These are phyloP conservation scores for Lentithecium fluviatile DNA, from an alignment of 495 filamentous ascomycete genomes.

Conservation along the genomic window DNA sequence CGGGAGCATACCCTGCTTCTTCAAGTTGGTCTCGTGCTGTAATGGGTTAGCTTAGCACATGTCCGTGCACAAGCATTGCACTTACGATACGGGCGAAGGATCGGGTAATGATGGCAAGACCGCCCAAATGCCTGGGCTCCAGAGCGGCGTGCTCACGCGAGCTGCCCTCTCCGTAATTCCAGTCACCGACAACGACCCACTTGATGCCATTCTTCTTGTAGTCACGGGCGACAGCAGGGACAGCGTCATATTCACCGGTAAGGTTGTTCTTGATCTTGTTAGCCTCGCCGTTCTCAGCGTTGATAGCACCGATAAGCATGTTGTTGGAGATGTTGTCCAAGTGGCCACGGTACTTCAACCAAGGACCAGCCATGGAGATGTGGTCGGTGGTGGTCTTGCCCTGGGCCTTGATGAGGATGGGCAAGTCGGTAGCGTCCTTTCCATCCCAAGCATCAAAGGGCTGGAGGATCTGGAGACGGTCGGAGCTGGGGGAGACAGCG, in stretches of 20 bases:
- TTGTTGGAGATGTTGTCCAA: constrained; percentile 99
- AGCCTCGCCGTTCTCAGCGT: constrained; percentile 91
- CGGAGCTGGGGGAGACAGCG: constrained; percentile 81
- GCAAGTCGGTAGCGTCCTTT: constrained; percentile 83
- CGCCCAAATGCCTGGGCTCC: constrained; percentile 95
- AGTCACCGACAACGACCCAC: constrained; percentile 99
- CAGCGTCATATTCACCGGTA: constrained; percentile 78
- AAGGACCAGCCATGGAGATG: constrained; percentile 98
- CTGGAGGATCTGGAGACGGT: constrained; percentile 88
- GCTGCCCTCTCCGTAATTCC: constrained; percentile 98
- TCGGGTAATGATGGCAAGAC: constrained; percentile 93
- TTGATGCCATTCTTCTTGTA: constrained; percentile 95
- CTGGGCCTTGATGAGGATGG: constrained; percentile 95
- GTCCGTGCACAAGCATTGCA: constrained; percentile 15
- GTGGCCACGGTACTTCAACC: constrained; percentile 99
- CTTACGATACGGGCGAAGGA: constrained; percentile 90
- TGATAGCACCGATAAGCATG: constrained; percentile 98
- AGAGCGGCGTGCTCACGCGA: constrained; percentile 98
- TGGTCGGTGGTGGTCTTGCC: constrained; percentile 99
- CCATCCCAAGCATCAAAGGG: constrained; percentile 90
- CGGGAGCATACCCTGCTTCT: constrained; percentile 99
- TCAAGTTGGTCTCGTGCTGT: constrained; percentile 96
- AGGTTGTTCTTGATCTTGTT: constrained; percentile 96
- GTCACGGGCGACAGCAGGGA: constrained; percentile 92
- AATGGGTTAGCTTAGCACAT: constrained; percentile 18